Evolutionary conservation across 768 basidiomycete genomes (phyloP), one percentile per base, ranked within the genome.

Genomic region (Albatrellus ellisii): DNA sequence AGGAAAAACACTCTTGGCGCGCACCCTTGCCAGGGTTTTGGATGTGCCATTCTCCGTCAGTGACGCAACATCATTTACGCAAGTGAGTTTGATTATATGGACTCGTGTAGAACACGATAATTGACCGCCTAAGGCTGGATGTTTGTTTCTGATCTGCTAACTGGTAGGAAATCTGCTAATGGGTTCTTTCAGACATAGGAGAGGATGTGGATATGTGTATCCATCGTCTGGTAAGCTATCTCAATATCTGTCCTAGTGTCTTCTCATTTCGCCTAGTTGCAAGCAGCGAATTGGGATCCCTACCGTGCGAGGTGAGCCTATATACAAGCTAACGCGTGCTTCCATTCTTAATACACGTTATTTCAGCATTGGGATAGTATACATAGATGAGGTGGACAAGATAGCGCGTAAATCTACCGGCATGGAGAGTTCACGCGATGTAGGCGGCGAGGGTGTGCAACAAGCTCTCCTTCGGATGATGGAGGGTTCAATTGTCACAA

Each of bases 341-440:
- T 36, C 12, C 12, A 17, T 12, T 31, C 25, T 29, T 46, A 27
- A 40, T 36, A 3, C 15, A 50, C 37, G 36, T 27, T 37, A 26
- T 4, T 28, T 34, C n/a, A 92, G 88, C 55, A 79, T 79, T 57
- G 92, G 92, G 5, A 95, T 98, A 46, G 80, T 97, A 25, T 94
- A 94, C 56, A 91, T 98, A 36, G 94, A 98, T 54, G 94, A 98
- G 63, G 67, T 91, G 1, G 94, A 97, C 64, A 97, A 98, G 63
- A 78, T 95, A 45, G 83, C 89, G 11, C 72, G 76, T 37, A 81
- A 74, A 52, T 49, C 57, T 11, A 52, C 54, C 28, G n/a, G 81
- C 4, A 64, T 67, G 22, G 84, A 86, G 49, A 75, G 78, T 3
- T 75, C 79, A 4, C 71, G 84, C 50, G 92, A 97, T 57, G 91